Base-by-base conservation (phyloP, 2,329 filamentous ascomycete genomes). In the Fonsecaea multimorphosa region DNA sequence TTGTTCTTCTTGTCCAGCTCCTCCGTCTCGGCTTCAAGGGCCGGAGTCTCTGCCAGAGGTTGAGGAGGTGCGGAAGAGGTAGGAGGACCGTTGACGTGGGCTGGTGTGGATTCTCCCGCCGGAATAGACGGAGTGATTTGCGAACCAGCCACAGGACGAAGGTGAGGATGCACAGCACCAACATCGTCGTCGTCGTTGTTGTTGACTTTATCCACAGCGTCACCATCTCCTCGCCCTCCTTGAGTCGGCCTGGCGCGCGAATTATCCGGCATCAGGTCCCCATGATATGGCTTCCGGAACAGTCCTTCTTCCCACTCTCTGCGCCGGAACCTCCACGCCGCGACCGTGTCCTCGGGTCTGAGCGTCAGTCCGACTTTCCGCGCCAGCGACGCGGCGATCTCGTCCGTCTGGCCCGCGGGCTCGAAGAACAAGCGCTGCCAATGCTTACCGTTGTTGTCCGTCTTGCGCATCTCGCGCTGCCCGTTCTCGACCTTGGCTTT, bases 401-500 rank as follows among this genome's bases (percentile, higher is more conserved):
- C 38, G 38, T 65, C 66, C 16, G 22, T 1, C 4, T 32, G 44
- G 16, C 22, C 32, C 3, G 5, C 22, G 14, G 40, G 31, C 36
- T 54, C 44, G 80, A 98, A 99, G 81, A 95, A 98, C 61, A 90
- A 85, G 53, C 93, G 85, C 74, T 93, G 86, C 94, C 95, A 99
- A 46, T 86, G 83, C 51, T 85, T 85, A 22, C 88, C 88, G 72
- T 93, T 91, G 73, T 87, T 87, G 77, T 97, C 93, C 74, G 87
- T 83, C 76, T 86, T 86, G 69, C 93, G 87, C 80, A 87, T 83
- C 77, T 86, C 91, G 14, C 93, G 88, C 82, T 98, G 94, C 38
- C 89, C 88, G 72, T 92, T 91, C 79, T 98, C 95, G 70, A 98
- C 96, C 78, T 92, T 91, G 64, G 86, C 86, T 83, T 98, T 98